Base-by-base conservation (phyloP, 2,329 filamentous ascomycete species). In the Rutstroemia sp. region DNA sequence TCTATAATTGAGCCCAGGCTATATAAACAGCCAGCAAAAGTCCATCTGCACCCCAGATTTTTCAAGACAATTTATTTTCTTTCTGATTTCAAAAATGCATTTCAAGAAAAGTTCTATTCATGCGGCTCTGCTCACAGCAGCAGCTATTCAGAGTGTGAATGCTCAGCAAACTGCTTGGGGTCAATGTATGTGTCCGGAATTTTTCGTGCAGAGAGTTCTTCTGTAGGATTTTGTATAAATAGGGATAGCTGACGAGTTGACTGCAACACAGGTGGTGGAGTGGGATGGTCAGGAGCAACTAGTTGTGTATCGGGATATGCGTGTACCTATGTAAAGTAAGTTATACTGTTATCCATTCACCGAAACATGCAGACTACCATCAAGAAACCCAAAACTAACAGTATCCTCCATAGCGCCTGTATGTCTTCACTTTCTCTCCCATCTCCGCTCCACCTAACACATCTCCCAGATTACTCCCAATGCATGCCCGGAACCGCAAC, bases 401-500 rank as follows among this genome's bases (percentile, higher is more conserved):
- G 25, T 18, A 18, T 5, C 5, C 1, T 25, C 14, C 37, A 9
- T 23, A 57, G 55, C 30, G 12, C 21, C 34, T 57, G 55, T 57
- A 54, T n/a, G 37, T 54, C 73, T 73, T 57, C 70, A 67, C 5
- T 2, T 25, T 16, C 21, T 34, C 7, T 38, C 25, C 34, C 1
- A 10, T 23, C 18, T n/a, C 21, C 5, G 1, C 19, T 30, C 10
- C 18, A 2, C 9, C 44, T 54, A 16, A 53, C 10, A 16, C 8
- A 12, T 7, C 7, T 18, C 16, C 6, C 14, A 57, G 55, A 57
- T 25, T 57, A 57, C 27, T 57, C 50, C 9, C 72, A 75, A 70
- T 74, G 72, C 55, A 67, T 74, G 47, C 73, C 72, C 6, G 71
- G 70, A 23, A 66, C 65, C 19, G 67, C 52, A 47, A 60, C 64